These are phyloP conservation scores for Schwanniomyces sp. DNA, from an alignment of 805 yeast genomes.

Conservation along the genomic window DNA sequence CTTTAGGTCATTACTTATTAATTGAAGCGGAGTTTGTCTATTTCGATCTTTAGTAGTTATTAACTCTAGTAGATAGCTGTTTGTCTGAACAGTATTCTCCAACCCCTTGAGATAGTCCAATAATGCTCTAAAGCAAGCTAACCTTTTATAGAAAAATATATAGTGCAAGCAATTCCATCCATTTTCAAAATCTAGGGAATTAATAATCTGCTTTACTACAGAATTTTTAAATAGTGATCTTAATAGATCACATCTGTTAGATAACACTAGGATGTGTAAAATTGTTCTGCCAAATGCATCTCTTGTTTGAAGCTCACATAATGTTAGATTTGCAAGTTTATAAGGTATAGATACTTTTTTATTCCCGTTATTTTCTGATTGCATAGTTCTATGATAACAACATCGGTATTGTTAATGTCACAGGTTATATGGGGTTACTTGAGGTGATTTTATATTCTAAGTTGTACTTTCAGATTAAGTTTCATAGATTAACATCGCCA, in stretches of 20 bases:
- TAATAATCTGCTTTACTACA: slow-evolving; percentile 39
- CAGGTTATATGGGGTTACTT: not conserved
- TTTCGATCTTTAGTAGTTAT: slow-evolving; percentile 65
- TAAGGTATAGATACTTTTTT: slow-evolving; percentile 2
- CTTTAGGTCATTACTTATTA: slow-evolving; percentile 49
- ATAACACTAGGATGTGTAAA: slow-evolving; percentile 54
- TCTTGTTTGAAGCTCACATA: slow-evolving; percentile 43
- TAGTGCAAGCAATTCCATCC: slow-evolving; percentile 83
- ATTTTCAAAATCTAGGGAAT: slow-evolving; percentile 64
- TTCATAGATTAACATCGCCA: not conserved
- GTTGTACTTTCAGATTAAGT: not conserved
- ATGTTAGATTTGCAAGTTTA: slow-evolving; percentile 9
- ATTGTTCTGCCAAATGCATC: slow-evolving; percentile 73
- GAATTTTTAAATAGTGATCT: slow-evolving; percentile 47
- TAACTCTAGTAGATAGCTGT: slow-evolving; percentile 32
- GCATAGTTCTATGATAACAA: slow-evolving; percentile 1
- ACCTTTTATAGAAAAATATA: slow-evolving; percentile 57
- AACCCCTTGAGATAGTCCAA: slow-evolving; percentile 22
- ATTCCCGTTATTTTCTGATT: not conserved
- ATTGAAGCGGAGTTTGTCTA: slow-evolving; percentile 71
- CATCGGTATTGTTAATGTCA: not conserved
- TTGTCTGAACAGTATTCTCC: slow-evolving; percentile 12
- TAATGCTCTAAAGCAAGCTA: slow-evolving; percentile 49
- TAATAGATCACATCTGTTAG: slow-evolving; percentile 50
- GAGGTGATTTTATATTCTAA: not conserved